Evolutionary conservation across 495 filamentous ascomycete genomes (phyloP), one percentile per base, ranked within the genome.

Genomic region (Penicillium waksmanii): DNA sequence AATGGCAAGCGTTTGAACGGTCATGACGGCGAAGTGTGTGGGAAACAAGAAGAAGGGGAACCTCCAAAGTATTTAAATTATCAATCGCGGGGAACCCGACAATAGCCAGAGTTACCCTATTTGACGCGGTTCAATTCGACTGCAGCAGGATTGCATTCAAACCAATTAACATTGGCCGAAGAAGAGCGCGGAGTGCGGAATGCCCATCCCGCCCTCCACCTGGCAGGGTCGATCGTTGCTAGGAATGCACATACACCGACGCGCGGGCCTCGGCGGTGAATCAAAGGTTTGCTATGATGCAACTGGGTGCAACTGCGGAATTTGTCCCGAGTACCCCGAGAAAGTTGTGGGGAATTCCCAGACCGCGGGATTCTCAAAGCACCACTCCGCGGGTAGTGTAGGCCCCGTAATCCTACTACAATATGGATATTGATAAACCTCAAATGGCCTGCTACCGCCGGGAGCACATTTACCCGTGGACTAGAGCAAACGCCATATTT

Each of bases 1-100:
- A 55, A 83, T 56, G 18, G 69, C 77, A 6, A 78, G 53, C 2
- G 75, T 78, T 66, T 82, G 80, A 27, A 74, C 38, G 2, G 76
- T 63, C 78, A 84, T 81, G 58, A n/a, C 51, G 57, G 13, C 44
- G 50, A 53, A 9, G 43, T 43, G 5, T 19, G 12, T 34, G 18
- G 27, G 15, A 21, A 31, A 27, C 5, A 9, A 18, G 12, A n/a
- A 21, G 47, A 35, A 35, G 31, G 15, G 23, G 31, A 19, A 25
- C 12, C 27, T 17, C 18, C 47, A 3, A 43, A 25, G 35, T 36
- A 40, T 33, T 21, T 35, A 49, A 36, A 23, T 21, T 17, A 9
- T 8, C 36, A 27, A 56, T 19, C 17, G 42, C 15, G 42, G 42
- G 42, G 42, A n/a, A 31, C 21, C 48, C n/a, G 48, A 27, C 42